These are phyloP conservation scores for Xylariaceae sp. DNA, from an alignment of 2,329 filamentous ascomycete species.

Conservation along the genomic window DNA sequence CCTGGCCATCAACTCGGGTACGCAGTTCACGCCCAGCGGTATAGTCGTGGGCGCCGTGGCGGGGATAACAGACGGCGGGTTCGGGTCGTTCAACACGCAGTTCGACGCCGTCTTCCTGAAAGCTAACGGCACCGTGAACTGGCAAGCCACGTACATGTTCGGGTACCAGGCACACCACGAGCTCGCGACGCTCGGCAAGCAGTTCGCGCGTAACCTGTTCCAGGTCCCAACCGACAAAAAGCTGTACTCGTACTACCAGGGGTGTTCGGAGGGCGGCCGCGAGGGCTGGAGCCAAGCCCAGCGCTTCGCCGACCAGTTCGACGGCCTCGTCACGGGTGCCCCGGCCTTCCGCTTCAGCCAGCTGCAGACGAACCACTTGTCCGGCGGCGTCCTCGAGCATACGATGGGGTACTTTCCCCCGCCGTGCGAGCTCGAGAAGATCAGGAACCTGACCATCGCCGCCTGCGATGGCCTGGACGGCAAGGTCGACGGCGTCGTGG, in stretches of 20 bases:
- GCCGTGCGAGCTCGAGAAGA: slow-evolving; percentile 52
- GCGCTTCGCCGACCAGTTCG: slow-evolving; percentile 55
- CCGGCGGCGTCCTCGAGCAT: slow-evolving; percentile 48
- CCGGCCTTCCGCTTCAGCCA: slow-evolving; percentile 55
- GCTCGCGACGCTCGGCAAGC: slow-evolving; percentile 50
- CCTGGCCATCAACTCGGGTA: slow-evolving; percentile 44
- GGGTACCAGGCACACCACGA: slow-evolving; percentile 48
- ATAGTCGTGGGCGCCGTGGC: slow-evolving; percentile 52
- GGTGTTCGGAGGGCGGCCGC: slow-evolving; percentile 60
- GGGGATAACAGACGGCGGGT: slow-evolving; percentile 58
- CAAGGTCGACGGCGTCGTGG: slow-evolving; percentile 59
- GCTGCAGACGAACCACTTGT: slow-evolving; percentile 54
- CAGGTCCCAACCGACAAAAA: slow-evolving; percentile 37
- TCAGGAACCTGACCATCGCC: slow-evolving; percentile 60
- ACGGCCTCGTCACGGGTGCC: slow-evolving; percentile 53
- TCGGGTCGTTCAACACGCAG: slow-evolving; percentile 52
- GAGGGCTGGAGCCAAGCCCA: slow-evolving; percentile 58
- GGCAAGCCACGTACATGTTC: slow-evolving; percentile 46
- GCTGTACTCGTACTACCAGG: slow-evolving; percentile 58
- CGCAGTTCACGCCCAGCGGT: slow-evolving; percentile 40
- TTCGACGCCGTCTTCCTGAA: slow-evolving; percentile 47
- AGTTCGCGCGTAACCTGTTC: slow-evolving; percentile 51
- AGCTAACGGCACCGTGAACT: slow-evolving; percentile 49
- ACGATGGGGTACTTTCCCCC: slow-evolving; percentile 50
- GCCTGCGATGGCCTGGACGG: slow-evolving; percentile 64